phyloP scores from a whole-genome alignment of 306 rosid species.

The Medicago truncatula region MtrunA17r5.0-ANR NC_053044.1:33078001-33078500 shows the following conservation, averaged over 20 bases:
- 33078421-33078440: constrained; percentile 35
- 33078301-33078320: background rate
- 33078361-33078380: constrained; percentile 43
- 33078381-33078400: constrained; percentile 30
- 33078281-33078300: constrained; percentile 21
- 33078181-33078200: constrained; percentile 33
- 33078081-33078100: background rate
- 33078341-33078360: constrained; percentile 30
- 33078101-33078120: constrained; percentile 21
- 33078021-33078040: background rate
- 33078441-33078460: constrained; percentile 34
- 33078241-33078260: constrained; percentile 39
- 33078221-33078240: constrained; percentile 29
- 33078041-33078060: background rate
- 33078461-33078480: constrained; percentile 27
- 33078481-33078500: constrained; percentile 38
- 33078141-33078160: constrained; percentile 12
- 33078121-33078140: constrained; percentile 26
- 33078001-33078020: constrained; percentile 43
- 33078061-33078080: background rate
- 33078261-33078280: constrained; percentile 32
- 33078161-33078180: background rate
- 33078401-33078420: constrained; percentile 22
- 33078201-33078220: constrained; percentile 40
- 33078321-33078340: constrained; percentile 9